Conservation (phyloP, 2,329 filamentous ascomycete genomes). For the Gnomoniopsis sp. region DNA sequence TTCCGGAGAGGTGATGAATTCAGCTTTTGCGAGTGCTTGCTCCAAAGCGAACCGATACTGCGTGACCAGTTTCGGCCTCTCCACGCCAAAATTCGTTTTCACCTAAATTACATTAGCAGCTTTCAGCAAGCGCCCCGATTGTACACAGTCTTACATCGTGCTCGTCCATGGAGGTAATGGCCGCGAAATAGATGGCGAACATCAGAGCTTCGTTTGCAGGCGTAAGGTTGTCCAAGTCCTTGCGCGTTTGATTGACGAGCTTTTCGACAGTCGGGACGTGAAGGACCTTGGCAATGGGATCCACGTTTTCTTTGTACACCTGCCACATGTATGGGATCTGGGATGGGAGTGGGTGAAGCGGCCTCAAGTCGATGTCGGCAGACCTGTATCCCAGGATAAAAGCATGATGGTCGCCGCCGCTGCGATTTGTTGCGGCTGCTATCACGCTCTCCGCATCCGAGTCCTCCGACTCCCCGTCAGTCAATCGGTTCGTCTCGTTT, state of each 20-base stretch:
- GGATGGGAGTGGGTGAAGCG: slow-evolving; percentile 62
- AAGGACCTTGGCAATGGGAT: slow-evolving; percentile 68
- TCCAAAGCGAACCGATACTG: slow-evolving; percentile 54
- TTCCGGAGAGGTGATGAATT: slow-evolving; percentile 58
- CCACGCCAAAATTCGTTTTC: slow-evolving; percentile 44
- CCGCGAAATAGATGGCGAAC: slow-evolving; percentile 59
- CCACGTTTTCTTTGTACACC: slow-evolving; percentile 69
- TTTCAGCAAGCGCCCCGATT: no score
- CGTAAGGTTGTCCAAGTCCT: slow-evolving; percentile 54
- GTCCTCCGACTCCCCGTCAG: slow-evolving; percentile 54
- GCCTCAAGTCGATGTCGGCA: slow-evolving; percentile 61
- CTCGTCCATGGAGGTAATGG: slow-evolving; percentile 57
- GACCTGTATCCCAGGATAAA: slow-evolving; percentile 74
- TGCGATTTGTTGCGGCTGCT: slow-evolving; percentile 35
- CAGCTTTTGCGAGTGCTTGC: slow-evolving; percentile 57
- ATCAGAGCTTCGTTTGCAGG: slow-evolving; percentile 58
- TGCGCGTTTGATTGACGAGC: slow-evolving; percentile 57
- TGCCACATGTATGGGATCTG: slow-evolving; percentile 68
- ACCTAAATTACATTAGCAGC: slow-evolving; percentile 35
- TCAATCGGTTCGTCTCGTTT: slow-evolving; percentile 45
- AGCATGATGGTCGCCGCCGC: slow-evolving; percentile 57
- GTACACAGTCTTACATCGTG: slow-evolving; percentile 44
- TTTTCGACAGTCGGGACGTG: slow-evolving; percentile 66
- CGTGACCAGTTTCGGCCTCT: slow-evolving; percentile 42
- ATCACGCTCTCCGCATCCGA: slow-evolving; percentile 55